These are phyloP conservation scores for Scortechinia acanthostroma DNA, from an alignment of 2,329 filamentous ascomycete species.

Conservation along the genomic window DNA sequence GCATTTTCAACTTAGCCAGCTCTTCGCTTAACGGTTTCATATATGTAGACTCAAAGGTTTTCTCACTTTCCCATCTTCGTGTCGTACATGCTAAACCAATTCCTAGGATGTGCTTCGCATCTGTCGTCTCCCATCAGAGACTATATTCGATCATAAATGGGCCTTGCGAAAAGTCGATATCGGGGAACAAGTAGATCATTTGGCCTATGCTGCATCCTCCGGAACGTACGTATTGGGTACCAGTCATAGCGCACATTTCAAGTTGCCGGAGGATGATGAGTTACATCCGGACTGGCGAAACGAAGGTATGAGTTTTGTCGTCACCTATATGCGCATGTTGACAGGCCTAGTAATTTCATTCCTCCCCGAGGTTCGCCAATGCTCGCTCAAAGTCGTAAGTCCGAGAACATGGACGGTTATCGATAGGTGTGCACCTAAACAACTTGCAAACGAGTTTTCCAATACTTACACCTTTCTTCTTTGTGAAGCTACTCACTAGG, in stretches of 20 bases:
- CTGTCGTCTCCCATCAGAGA: constrained; percentile 39
- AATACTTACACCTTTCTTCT: neutral
- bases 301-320: neutral
- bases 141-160: constrained; percentile 50
- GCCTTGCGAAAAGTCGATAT: constrained; percentile 40
- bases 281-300: neutral
- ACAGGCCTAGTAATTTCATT: neutral
- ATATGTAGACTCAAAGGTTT: constrained; percentile 32
- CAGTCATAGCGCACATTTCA: constrained; percentile 41
- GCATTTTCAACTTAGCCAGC: constrained; percentile 6
- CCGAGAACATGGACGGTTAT: constrained; percentile 47
- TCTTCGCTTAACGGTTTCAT: constrained; percentile 33
- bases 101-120: neutral
- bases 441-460: neutral
- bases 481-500: neutral
- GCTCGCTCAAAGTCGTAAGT: constrained; percentile 50
- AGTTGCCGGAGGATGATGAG: constrained; percentile 53
- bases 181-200: constrained; percentile 43
- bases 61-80: neutral
- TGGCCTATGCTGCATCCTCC: constrained; percentile 47
- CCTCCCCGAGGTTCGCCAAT: constrained; percentile 42
- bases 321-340: constrained; percentile 1
- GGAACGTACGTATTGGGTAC: constrained; percentile 53
- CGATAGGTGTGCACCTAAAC: constrained; percentile 18
- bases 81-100: constrained; percentile 10